These are phyloP conservation scores for Pseudogymnoascus sp. DNA, from an alignment of 2,329 filamentous ascomycete species.

Conservation along the genomic window DNA sequence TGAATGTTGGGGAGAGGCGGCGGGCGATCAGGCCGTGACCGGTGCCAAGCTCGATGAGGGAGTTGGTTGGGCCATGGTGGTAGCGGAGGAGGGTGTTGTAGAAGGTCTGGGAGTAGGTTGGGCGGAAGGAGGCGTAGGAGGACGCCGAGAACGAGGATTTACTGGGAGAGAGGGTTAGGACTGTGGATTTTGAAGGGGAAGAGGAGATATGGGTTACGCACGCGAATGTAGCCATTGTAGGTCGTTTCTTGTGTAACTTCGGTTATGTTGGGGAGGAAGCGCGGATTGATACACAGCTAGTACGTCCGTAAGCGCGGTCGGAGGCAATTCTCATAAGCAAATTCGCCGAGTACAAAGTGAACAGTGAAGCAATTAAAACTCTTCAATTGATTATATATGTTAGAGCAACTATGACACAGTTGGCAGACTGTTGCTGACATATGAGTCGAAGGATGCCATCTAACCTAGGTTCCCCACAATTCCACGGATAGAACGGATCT, in stretches of 20 bases:
- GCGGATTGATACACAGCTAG: not conserved
- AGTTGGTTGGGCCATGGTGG: constrained; percentile 34
- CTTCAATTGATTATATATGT: not conserved
- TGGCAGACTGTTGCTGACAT: not conserved
- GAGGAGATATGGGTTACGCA: constrained; percentile 23
- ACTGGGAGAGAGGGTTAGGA: constrained; percentile 29
- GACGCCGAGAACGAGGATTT: constrained; percentile 47
- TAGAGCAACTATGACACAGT: not conserved
- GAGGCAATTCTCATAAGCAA: not conserved
- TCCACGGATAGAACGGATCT: not conserved
- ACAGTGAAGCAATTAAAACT: not conserved
- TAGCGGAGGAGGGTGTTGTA: constrained; percentile 46
- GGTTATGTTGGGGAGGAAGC: constrained; percentile 6
- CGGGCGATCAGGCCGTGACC: constrained; percentile 52
- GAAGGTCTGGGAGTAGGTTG: constrained; percentile 47
- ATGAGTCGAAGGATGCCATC: not conserved
- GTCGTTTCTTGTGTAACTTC: not conserved
- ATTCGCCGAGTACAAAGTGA: not conserved
- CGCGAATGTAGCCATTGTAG: constrained; percentile 42
- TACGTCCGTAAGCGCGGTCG: not conserved
- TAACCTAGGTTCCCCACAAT: not conserved
- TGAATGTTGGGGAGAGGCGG: constrained; percentile 45
- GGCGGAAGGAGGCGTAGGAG: constrained; percentile 52
- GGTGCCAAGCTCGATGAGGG: constrained; percentile 52
- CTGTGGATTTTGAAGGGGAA: not conserved